Evolutionary conservation across 495 filamentous ascomycete species (phyloP).

Genomic region (Massariosphaeria phaeospora): DNA sequence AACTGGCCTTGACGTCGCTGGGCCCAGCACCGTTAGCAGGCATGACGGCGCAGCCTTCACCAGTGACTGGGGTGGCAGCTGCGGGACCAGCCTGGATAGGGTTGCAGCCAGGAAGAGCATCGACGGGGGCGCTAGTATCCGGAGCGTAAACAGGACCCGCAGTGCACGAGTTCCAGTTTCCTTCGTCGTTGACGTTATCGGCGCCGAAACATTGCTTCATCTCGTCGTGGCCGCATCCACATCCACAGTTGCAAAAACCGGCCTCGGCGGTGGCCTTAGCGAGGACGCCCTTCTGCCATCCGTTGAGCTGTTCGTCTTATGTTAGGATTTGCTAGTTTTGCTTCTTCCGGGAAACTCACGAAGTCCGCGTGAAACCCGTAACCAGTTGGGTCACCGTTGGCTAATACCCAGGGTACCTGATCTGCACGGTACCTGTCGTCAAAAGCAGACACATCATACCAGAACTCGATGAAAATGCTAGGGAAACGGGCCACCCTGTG

Average conservation of each 20-base stretch:
- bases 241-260: constrained; percentile 31
- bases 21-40: background rate
- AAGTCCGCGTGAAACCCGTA: constrained; percentile 32
- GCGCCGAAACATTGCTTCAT: constrained; percentile 30
- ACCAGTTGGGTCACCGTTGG: constrained; percentile 31
- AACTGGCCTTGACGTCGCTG: background rate
- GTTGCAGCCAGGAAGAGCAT: constrained; percentile 31
- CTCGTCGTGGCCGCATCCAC: constrained; percentile 26
- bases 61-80: constrained; percentile 18
- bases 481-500: constrained; percentile 25
- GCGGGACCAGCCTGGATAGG: constrained; percentile 28
- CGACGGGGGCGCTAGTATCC: constrained; percentile 1
- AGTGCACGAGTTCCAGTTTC: constrained; percentile 14
- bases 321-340: background rate
- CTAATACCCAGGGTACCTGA: constrained; percentile 21
- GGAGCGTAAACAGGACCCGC: constrained; percentile 8
- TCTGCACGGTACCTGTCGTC: constrained; percentile 26
- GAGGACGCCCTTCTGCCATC: constrained; percentile 32
- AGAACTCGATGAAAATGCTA: constrained; percentile 34
- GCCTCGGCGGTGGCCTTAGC: constrained; percentile 24
- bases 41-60: constrained; percentile 17
- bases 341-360: background rate
- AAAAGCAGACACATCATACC: constrained; percentile 29
- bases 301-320: constrained; percentile 14
- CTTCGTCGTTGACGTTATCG: constrained; percentile 28